Evolutionary conservation across 2,329 filamentous ascomycete species (phyloP), one percentile per base, ranked within the genome.

Genomic region (Emergomyces pasteurianus): DNA sequence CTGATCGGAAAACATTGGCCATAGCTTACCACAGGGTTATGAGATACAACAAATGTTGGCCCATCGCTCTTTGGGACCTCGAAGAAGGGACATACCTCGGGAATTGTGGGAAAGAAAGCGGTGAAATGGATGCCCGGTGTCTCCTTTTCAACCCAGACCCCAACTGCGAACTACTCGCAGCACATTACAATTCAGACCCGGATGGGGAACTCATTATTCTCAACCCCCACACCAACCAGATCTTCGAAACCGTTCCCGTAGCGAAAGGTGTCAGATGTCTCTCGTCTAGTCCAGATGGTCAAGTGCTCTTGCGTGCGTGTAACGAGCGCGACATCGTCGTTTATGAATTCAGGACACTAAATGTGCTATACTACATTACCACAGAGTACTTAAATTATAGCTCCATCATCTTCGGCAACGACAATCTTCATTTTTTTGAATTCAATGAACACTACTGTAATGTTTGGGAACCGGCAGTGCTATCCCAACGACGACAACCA

Each of bases 1-100:
- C 64, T 14, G 65, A 60, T 40, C 69, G 73, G 47, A 60, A 66
- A 43, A 70, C 74, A 66, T 60, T 75, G 28, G 73, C 73, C 38
- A 66, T 71, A 5, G 42, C 18, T 10, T 46, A 46, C 18, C 18
- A 10, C 38, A n/a, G 42, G 42, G 18, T 18, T 12, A 12, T 16
- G 9, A 69, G 70, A 12, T 72, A 75, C 58, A 66, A 61, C 21
- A 64, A 69, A 49, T 62, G 66, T 50, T 12, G 47, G 34, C 69
- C 72, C 3, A 71, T 75, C 49, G 69, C 62, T 6, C 62, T 76
- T 16, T 77, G 72, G 72, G 70, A 75, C 52, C 62, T 75, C n/a
- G 65, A 67, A 49, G 69, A 69, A 52, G 65, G 72, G 40, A 59
- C 61, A 6, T 71, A 68, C 59, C 65, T 65, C 54, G 72, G 74